Conservation (phyloP, 768 basidiomycete species). For the Cystoderma amianthinum region DNA sequence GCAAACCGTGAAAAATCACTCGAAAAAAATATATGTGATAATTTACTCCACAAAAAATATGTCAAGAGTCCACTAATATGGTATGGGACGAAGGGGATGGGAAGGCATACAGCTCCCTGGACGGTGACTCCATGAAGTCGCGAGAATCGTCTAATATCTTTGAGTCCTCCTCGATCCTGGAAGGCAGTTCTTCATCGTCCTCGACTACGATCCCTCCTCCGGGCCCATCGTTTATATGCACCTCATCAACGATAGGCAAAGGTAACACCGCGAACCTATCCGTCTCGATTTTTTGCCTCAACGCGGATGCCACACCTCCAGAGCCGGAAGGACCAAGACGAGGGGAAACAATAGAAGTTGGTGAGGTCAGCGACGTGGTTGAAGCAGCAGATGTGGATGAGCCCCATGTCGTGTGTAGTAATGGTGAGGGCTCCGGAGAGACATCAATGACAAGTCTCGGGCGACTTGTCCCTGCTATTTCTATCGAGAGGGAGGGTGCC, state of each 20-base stretch:
- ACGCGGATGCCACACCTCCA: slow-evolving; percentile 27
- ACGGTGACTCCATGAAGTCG: slow-evolving; percentile 4
- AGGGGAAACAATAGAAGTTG: neutral
- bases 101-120: no score
- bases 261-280: slow-evolving; percentile 7
- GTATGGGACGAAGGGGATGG: no score
- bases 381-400: slow-evolving; percentile 14
- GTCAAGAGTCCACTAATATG: no score
- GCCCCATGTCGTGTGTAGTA: slow-evolving; percentile 33
- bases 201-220: slow-evolving; percentile 35
- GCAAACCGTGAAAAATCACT: no score
- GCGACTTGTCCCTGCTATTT: neutral
- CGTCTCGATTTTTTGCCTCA: slow-evolving; percentile 28
- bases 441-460: neutral
- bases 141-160: slow-evolving; percentile 5
- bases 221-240: slow-evolving; percentile 8
- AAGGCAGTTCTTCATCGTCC: slow-evolving; percentile 35
- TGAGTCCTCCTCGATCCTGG: slow-evolving; percentile 12
- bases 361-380: neutral
- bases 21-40: no score
- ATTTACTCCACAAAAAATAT: no score
- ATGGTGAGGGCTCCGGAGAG: slow-evolving; percentile 16
- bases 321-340: slow-evolving; percentile 1
- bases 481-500: neutral
- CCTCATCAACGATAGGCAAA: neutral